A percentile compares a stretch with the other conserved stretches of the same genome.
phyloP scores from a whole-genome alignment of 805 yeast genomes.

The Ogataea angusta region DNA sequence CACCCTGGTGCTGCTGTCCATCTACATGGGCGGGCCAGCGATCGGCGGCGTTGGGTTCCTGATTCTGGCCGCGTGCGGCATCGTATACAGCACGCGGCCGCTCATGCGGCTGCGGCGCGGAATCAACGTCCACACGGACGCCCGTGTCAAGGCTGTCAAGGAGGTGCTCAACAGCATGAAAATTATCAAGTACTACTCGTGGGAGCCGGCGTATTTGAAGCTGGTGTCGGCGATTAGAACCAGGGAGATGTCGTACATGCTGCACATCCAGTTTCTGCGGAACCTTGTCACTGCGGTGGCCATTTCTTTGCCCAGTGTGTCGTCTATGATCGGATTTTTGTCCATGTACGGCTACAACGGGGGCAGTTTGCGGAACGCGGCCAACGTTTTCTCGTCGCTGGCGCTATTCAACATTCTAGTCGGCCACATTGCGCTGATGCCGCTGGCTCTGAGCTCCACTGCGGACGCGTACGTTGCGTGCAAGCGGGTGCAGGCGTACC shows the following conservation, averaged over 20 bases:
- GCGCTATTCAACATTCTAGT: constrained; percentile 63
- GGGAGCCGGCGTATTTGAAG: constrained; percentile 78
- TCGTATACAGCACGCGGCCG: constrained; percentile 46
- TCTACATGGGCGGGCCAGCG: constrained; percentile 70
- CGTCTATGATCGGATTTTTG: constrained; percentile 61
- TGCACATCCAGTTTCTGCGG: constrained; percentile 62
- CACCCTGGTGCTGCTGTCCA: constrained; percentile 59
- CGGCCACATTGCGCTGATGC: constrained; percentile 63
- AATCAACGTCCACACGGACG: constrained; percentile 69
- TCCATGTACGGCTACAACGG: constrained; percentile 38
- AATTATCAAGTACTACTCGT: constrained; percentile 81
- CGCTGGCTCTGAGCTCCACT: constrained; percentile 64
- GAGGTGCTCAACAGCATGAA: constrained; percentile 78
- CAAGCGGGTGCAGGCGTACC: constrained; percentile 50
- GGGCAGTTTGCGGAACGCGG: constrained; percentile 44
- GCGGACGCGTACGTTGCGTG: constrained; percentile 65
- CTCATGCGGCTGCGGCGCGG: constrained; percentile 53
- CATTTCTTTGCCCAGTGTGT: constrained; percentile 61
- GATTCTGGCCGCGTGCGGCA: constrained; percentile 45
- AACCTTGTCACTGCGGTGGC: constrained; percentile 63
- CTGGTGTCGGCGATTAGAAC: constrained; percentile 53
- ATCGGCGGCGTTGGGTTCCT: constrained; percentile 65
- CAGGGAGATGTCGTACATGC: constrained; percentile 59
- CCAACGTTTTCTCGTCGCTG: constrained; percentile 65
- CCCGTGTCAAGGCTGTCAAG: constrained; percentile 69